Conservation (phyloP, 2,329 filamentous ascomycete genomes). For the Microsporum ferrugineum region DNA sequence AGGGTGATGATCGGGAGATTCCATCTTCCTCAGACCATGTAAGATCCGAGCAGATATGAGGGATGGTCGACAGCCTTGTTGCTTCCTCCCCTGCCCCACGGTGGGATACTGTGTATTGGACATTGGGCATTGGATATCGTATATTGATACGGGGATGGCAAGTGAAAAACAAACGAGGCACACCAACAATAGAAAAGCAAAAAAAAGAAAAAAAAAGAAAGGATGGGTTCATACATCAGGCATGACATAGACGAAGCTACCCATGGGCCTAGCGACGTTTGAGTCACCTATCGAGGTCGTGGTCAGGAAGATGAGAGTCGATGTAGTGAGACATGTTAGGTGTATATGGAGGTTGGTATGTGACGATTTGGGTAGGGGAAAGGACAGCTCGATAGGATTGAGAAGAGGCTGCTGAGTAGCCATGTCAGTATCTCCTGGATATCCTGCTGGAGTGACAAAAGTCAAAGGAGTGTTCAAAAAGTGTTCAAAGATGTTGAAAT, state of each 20-base stretch:
- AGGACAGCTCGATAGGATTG: conserved; percentile 44
- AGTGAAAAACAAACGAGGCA: background rate
- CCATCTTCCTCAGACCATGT: background rate
- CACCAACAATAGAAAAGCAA: conserved; percentile 4
- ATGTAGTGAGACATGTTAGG: conserved; percentile 43
- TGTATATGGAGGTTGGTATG: conserved; percentile 50
- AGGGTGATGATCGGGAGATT: background rate
- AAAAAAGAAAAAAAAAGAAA: background rate
- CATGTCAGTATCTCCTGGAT: background rate
- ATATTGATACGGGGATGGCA: background rate
- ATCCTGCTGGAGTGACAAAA: background rate
- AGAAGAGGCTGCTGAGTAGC: conserved; percentile 14
- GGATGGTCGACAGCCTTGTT: background rate
- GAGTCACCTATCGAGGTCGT: conserved; percentile 40
- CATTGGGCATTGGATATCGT: background rate
- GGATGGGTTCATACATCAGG: conserved; percentile 56
- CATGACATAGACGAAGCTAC: conserved; percentile 87
- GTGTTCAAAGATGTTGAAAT: too few relatives aligned
- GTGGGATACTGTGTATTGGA: background rate
- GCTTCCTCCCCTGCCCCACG: background rate
- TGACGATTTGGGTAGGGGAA: conserved; percentile 46
- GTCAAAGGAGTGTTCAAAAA: background rate
- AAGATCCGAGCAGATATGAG: background rate
- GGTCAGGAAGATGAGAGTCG: conserved; percentile 46
- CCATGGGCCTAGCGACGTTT: conserved; percentile 46